phyloP scores from a whole-genome alignment of 2,329 filamentous ascomycete genomes.

The Cladosporium sp. region DNA sequence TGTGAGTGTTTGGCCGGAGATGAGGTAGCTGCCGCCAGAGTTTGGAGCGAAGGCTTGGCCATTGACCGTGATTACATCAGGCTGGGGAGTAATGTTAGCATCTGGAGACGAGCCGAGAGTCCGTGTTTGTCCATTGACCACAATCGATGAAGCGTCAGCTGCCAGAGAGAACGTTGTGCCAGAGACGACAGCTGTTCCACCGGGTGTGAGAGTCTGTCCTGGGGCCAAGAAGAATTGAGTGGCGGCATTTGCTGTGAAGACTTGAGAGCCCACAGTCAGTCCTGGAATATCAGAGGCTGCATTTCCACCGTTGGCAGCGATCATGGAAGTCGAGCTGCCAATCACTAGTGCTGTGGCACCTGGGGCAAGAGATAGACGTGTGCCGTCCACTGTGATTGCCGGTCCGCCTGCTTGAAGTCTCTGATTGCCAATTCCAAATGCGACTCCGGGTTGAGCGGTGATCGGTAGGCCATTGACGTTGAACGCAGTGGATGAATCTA shows the following conservation, averaged over 20 bases:
- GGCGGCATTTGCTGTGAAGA: constrained; percentile 41
- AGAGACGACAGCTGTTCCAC: constrained; percentile 35
- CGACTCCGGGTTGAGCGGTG: constrained; percentile 16
- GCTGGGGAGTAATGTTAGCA: constrained; percentile 25
- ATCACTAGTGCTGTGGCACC: constrained; percentile 35
- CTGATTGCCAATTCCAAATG: constrained; percentile 31
- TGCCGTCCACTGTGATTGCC: constrained; percentile 34
- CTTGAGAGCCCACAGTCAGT: constrained; percentile 37
- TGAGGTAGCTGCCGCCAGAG: constrained; percentile 25
- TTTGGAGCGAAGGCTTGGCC: constrained; percentile 24
- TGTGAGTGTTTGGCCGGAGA: constrained; percentile 24
- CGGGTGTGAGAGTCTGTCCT: constrained; percentile 32
- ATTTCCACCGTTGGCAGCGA: constrained; percentile 9
- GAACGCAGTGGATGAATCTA: constrained; percentile 15
- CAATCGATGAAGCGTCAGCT: constrained; percentile 35
- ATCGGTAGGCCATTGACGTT: constrained; percentile 29
- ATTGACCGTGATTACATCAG: constrained; percentile 25
- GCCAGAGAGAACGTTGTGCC: constrained; percentile 39
- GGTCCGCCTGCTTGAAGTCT: constrained; percentile 33
- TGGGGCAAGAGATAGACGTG: constrained; percentile 26
- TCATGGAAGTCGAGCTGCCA: constrained; percentile 25
- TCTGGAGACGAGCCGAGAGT: constrained; percentile 32
- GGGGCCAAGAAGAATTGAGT: constrained; percentile 41
- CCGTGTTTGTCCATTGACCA: constrained; percentile 37
- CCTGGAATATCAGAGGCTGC: constrained; percentile 27